Evolutionary conservation across 1,284 basidiomycete genomes (phyloP), one percentile per base, ranked within the genome.

Genomic region (Dichomitus squalens): DNA sequence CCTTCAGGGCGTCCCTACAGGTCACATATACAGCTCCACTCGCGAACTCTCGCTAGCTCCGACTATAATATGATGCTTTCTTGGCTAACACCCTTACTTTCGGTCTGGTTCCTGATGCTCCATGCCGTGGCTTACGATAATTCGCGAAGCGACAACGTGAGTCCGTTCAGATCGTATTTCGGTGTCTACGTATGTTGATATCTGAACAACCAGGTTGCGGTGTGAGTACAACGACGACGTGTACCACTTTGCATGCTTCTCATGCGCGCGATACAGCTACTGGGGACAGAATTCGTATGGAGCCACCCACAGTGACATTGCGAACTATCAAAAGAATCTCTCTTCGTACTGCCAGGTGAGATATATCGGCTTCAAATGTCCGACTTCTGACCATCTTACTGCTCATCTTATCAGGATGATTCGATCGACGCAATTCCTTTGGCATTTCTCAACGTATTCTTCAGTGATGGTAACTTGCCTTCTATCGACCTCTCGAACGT

Each of bases 401-500:
- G 11, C 2, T 25, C n/a, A 12, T 6, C 35, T 9, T 16, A 9
- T 9, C 54, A 76, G 76, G 82, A 86, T 63, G 70, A 79, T 61
- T 73, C 73, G 18, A 80, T 85, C 51, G 75, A 86, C 64, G 78
- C 74, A 38, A 75, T 87, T 44, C 84, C 85, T 0, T 61, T 88
- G 33, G 84, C 85, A 1, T 88, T 88, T 69, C 64, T 88, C 49
- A 74, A 81, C 59, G 75, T 80, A 18, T 86, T 85, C 70, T 85
- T 81, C 68, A 77, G 76, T 31, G 74, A 75, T 33, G 85, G 82
- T 3, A 79, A 78, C 44, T 68, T 84, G 18, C 87, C 86, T 1
- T 79, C 80, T 11, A 77, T 88, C 59, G 76, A 88, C 68, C 71
- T 88, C 49, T 77, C 85, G 46, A 87, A 86, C 65, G 85, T 83